These are phyloP conservation scores for Catharanthus roseus DNA, from an alignment of 257 asterid species.

Conservation along the genomic window DNA sequence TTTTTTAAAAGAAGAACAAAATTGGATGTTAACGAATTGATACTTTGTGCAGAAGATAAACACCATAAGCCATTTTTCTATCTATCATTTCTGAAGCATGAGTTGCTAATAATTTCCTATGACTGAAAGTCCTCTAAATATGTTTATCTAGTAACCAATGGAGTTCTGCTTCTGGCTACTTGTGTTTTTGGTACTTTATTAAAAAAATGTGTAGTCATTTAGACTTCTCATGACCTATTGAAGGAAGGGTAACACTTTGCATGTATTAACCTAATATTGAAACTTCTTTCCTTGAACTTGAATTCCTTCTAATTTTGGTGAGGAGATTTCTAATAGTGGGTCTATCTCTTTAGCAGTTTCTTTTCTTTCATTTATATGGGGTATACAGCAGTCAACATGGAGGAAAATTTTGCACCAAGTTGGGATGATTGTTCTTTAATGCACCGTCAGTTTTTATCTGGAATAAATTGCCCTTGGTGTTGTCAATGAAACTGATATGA, in stretches of 20 bases:
- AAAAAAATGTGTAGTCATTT: too few species aligned
- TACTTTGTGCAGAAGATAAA: too few species aligned
- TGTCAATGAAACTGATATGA: background rate
- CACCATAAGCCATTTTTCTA: background rate
- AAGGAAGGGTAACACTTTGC: too few species aligned
- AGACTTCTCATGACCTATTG: too few species aligned
- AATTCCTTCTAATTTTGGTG: background rate
- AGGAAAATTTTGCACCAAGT: background rate
- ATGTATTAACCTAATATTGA: too few species aligned
- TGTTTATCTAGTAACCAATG: background rate
- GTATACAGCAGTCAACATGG: background rate
- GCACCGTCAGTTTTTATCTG: background rate
- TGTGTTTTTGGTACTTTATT: too few species aligned
- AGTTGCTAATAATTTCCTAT: background rate
- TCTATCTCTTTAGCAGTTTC: background rate
- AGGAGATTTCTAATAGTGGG: background rate
- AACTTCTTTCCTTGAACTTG: too few species aligned
- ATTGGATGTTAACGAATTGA: too few species aligned
- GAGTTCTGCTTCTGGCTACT: too few species aligned
- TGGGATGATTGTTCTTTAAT: conserved; percentile 3
- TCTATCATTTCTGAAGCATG: background rate
- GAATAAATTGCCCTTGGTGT: background rate
- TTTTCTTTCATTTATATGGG: background rate
- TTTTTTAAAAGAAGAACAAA: too few species aligned
- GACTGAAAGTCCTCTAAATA: background rate